phyloP scores from a whole-genome alignment of 2,329 filamentous ascomycete genomes.

The Calonectria pteridis region DNA sequence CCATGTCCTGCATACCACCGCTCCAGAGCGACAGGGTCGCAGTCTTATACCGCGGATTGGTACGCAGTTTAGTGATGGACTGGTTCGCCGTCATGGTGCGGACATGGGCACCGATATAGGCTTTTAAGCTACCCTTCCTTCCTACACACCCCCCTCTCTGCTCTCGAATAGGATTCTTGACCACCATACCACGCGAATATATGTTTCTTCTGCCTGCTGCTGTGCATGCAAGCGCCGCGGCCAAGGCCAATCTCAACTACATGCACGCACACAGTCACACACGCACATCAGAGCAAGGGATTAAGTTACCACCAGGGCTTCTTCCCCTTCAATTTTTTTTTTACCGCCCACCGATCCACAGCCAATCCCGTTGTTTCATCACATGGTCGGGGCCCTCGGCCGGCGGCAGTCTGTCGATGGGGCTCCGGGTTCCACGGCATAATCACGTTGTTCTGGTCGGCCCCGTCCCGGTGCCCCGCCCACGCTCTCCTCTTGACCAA shows the following conservation, averaged over 20 bases:
- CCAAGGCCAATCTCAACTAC: constrained; percentile 19
- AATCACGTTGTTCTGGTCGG: constrained; percentile 27
- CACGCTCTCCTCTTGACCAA: neutral
- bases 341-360: neutral
- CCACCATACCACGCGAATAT: constrained; percentile 2
- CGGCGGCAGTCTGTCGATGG: constrained; percentile 19
- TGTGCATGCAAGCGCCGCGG: neutral
- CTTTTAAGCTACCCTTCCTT: constrained; percentile 4
- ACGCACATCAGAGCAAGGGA: neutral
- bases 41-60: constrained; percentile 3
- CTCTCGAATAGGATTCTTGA: neutral
- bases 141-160: constrained; percentile 2
- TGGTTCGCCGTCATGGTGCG: neutral
- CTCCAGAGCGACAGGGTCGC: neutral
- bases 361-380: constrained; percentile 2
- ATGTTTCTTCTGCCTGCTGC: neutral
- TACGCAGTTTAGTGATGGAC: neutral
- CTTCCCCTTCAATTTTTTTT: neutral
- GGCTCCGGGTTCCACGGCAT: constrained; percentile 23
- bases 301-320: neutral
- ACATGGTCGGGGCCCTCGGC: neutral
- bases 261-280: neutral
- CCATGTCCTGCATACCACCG: neutral
- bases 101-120: constrained; percentile 1
- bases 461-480: constrained; percentile 4